Percentiles rank a stretch among this genome's conserved stretches.
phyloP scores from a whole-genome alignment of 2,329 filamentous ascomycete species.

The Aureobasidium sp. region DNA sequence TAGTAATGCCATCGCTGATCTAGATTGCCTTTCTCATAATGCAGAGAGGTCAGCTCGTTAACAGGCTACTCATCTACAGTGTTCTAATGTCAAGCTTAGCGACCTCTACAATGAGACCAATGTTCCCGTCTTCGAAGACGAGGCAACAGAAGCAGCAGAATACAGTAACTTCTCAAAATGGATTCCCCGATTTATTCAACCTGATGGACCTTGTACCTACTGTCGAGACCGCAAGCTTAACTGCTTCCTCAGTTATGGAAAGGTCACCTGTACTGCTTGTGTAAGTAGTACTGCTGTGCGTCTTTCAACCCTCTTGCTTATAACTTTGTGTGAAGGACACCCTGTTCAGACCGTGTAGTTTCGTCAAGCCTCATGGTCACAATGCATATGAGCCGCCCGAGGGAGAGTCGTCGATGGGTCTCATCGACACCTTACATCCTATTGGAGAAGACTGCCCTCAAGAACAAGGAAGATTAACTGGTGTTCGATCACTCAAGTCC shows the following conservation, averaged over 20 bases:
- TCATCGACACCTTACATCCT: conserved; percentile 41
- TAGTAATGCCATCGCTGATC: conserved; percentile 1
- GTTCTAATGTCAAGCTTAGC: not conserved
- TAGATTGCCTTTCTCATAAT: not conserved
- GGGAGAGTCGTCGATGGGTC: conserved; percentile 25
- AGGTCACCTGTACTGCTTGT: conserved; percentile 40
- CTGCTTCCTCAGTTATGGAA: conserved; percentile 37
- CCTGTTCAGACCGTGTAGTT: conserved; percentile 43
- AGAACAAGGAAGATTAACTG: conserved; percentile 29
- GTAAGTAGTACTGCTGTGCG: not conserved
- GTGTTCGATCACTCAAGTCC: conserved; percentile 29
- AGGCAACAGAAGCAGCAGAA: conserved; percentile 19
- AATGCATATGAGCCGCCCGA: conserved; percentile 17
- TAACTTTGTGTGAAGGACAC: conserved; percentile 23
- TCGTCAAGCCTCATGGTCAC: conserved; percentile 30
- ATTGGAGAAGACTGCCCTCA: conserved; percentile 36
- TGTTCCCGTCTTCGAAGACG: not conserved
- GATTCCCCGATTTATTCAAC: conserved; percentile 41
- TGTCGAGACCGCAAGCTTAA: conserved; percentile 40
- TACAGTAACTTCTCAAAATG: conserved; percentile 40
- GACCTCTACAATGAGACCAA: not conserved
- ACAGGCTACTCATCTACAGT: not conserved
- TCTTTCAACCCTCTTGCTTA: not conserved
- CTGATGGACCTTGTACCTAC: conserved; percentile 41
- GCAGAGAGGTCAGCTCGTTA: conserved; percentile 7